Percentiles rank a stretch among this genome's conserved stretches.
Conservation (phyloP, 257 asterid species). For the Lycium ferocissimum region DNA sequence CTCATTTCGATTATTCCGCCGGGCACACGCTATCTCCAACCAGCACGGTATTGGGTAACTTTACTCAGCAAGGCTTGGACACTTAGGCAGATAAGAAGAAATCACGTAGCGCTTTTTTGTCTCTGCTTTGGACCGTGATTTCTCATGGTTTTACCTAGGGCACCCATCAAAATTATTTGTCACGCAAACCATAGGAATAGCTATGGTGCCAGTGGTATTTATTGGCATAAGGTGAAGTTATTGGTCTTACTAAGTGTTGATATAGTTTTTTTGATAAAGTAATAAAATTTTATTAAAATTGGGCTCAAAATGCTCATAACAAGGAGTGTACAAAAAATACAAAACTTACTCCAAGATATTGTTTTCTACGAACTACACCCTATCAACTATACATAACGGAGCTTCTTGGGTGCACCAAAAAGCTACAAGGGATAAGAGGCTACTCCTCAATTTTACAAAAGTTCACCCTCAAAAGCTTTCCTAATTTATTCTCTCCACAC, state of each 20-base stretch:
- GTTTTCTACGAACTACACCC: not conserved
- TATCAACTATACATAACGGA: not conserved
- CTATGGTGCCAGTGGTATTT: not conserved
- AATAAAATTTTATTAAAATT: not conserved
- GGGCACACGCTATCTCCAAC: not conserved
- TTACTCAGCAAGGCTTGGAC: not conserved
- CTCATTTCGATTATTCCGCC: not conserved
- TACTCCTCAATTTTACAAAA: not conserved
- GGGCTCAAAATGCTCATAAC: not conserved
- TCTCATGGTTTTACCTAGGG: not conserved
- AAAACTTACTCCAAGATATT: not conserved
- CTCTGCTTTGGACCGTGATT: not conserved
- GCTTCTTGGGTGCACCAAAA: not conserved
- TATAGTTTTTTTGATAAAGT: not conserved
- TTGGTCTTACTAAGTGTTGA: not conserved
- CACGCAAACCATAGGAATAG: not conserved
- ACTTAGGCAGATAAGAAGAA: not conserved
- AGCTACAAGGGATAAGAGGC: not conserved
- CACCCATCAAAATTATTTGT: constrained; percentile 1
- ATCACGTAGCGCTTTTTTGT: not conserved
- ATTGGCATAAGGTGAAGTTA: not conserved
- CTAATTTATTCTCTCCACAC: not conserved
- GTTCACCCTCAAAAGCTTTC: not conserved
- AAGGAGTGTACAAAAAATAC: not conserved
- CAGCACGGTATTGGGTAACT: not conserved